These are phyloP conservation scores for Rickenella mellea DNA, from an alignment of 768 basidiomycete species.

Conservation along the genomic window DNA sequence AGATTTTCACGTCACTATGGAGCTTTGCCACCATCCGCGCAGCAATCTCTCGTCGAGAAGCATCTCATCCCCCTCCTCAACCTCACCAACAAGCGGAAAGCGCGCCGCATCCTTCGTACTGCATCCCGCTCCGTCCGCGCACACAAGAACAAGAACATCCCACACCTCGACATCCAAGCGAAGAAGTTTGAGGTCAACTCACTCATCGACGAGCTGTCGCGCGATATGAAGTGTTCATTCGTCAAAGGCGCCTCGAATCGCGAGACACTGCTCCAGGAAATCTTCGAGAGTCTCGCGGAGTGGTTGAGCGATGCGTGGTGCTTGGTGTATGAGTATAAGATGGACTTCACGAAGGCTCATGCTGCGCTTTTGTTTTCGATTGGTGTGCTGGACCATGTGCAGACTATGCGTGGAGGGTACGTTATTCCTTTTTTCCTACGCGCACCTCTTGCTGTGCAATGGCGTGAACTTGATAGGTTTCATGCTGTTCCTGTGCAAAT, in stretches of 20 bases:
- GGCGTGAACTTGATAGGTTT: too few relatives aligned
- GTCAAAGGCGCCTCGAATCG: conserved; percentile 44
- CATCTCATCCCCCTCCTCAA: conserved; percentile 43
- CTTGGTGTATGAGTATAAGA: conserved; percentile 47
- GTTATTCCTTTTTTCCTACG: neutral
- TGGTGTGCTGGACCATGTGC: conserved; percentile 36
- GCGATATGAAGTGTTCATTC: conserved; percentile 43
- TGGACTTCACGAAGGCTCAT: conserved; percentile 44
- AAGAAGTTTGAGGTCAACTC: conserved; percentile 47
- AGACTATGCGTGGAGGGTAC: conserved; percentile 28
- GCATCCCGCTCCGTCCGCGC: too few relatives aligned
- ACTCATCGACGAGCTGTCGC: conserved; percentile 42
- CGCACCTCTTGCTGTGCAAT: too few relatives aligned
- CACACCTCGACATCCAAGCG: conserved; percentile 38
- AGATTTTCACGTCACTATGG: conserved; percentile 42
- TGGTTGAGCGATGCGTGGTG: conserved; percentile 63
- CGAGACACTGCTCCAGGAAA: conserved; percentile 46
- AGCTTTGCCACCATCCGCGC: conserved; percentile 43
- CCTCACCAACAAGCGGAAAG: conserved; percentile 24
- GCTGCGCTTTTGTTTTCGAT: conserved; percentile 43
- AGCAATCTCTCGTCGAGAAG: conserved; percentile 36
- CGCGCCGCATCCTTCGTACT: too few relatives aligned
- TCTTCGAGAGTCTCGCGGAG: conserved; percentile 39
- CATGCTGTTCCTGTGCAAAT: too few relatives aligned
- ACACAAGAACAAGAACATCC: too few relatives aligned